These are phyloP conservation scores for Metschnikowia gelsemii DNA, from an alignment of 805 yeast genomes.

Conservation along the genomic window DNA sequence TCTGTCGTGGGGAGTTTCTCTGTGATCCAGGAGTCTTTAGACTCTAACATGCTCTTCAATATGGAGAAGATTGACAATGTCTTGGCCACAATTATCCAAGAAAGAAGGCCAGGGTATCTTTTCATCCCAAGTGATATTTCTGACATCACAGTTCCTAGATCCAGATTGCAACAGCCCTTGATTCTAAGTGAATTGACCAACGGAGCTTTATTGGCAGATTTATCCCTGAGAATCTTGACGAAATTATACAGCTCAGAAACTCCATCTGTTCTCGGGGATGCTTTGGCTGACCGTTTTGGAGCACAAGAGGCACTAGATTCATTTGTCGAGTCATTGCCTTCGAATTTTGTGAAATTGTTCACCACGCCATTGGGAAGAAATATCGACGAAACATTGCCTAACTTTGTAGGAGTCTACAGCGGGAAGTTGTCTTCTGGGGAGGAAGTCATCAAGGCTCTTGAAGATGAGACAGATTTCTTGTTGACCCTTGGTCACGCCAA, in stretches of 20 bases:
- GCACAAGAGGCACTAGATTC: conserved; percentile 44
- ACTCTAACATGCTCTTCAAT: conserved; percentile 29
- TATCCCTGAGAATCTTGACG: conserved; percentile 41
- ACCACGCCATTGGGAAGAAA: conserved; percentile 68
- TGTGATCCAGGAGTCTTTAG: conserved; percentile 46
- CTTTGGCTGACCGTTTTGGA: conserved; percentile 62
- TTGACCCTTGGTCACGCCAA: conserved; percentile 65
- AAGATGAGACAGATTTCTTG: conserved; percentile 61
- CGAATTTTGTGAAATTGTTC: conserved; percentile 45
- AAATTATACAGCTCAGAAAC: conserved; percentile 50
- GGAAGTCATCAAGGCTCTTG: conserved; percentile 23
- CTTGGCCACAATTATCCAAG: conserved; percentile 50
- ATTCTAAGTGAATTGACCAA: conserved; percentile 18
- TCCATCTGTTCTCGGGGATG: conserved; percentile 73
- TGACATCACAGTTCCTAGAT: conserved; percentile 32
- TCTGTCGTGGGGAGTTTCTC: conserved; percentile 59
- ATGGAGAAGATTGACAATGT: conserved; percentile 63
- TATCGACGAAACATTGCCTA: conserved; percentile 64
- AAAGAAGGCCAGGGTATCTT: conserved; percentile 78
- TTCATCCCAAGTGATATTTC: conserved; percentile 74
- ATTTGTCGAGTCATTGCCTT: conserved; percentile 47
- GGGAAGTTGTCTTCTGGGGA: conserved; percentile 50
- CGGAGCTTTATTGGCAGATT: conserved; percentile 19
- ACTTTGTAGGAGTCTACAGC: conserved; percentile 70
- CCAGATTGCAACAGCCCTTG: conserved; percentile 21